Evolutionary conservation across 2,329 filamentous ascomycete species (phyloP), one percentile per base, ranked within the genome.

Genomic region (Penicillium rolfsii): DNA sequence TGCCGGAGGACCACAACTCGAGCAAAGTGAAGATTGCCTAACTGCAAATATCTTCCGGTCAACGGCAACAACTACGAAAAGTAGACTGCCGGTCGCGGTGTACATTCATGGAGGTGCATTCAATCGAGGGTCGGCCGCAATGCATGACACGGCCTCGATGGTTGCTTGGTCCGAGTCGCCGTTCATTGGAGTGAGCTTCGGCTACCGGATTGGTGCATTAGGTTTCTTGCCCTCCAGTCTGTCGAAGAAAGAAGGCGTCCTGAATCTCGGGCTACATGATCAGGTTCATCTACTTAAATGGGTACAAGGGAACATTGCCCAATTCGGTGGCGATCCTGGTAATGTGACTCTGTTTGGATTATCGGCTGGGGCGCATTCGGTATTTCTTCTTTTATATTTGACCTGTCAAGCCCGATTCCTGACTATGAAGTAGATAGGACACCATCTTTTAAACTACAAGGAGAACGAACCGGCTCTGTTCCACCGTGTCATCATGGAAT

Each of bases 191-290:
- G 78, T 83, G 4, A 77, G 75, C 53, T 78, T 82, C 53, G 78
- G 80, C 55, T 81, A 81, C 59, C 73, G 80, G 65, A 58, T 82
- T 75, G 67, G 81, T 67, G 59, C 79, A 72, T 66, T 91, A 69
- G 91, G 91, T 0, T 92, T 94, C 74, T 74, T 91, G 30, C 83
- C 85, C 9, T 87, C 82, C n/a, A 73, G 74, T 9, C 67, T 84
- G 57, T 81, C 84, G 33, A 78, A 81, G 14, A 81, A 81, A 36
- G 82, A 82, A 55, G 87, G 85, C 0, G 66, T 84, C 41, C 76
- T 88, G 14, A 78, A 78, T 55, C 64, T 74, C 2, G 76, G 76
- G 9, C 68, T 77, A 30, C 71, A 68, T 33, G 77, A 80, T 57
- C 71, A 80, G 54, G 60, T 76, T 1, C 66, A 74, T 19, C 59